phyloP scores from a whole-genome alignment of 1,139 yeast species.

The Yamadazyma conglobata region DNA sequence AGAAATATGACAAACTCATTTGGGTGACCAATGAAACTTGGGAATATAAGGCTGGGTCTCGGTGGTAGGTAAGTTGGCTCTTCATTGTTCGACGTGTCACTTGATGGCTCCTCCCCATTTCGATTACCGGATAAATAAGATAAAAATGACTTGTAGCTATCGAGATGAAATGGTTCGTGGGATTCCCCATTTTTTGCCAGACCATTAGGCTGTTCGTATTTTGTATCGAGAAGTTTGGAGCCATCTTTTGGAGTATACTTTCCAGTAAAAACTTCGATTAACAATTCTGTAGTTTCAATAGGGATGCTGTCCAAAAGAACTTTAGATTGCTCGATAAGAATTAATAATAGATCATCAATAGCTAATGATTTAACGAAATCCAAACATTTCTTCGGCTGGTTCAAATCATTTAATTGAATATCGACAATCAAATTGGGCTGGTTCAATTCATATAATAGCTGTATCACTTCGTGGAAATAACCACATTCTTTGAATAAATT shows the following conservation, averaged over 20 bases:
- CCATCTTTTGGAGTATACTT: slow-evolving; percentile 50
- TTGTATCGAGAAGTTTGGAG: slow-evolving; percentile 8
- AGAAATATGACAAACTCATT: slow-evolving; percentile 88
- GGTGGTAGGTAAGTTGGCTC: slow-evolving; percentile 88
- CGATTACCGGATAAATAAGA: slow-evolving; percentile 49
- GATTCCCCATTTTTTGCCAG: slow-evolving; percentile 7
- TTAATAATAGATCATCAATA: slow-evolving; percentile 75
- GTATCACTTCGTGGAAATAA: slow-evolving; percentile 65
- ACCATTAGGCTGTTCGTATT: slow-evolving; percentile 9
- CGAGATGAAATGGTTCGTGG: slow-evolving; percentile 33
- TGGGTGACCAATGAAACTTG: slow-evolving; percentile 80
- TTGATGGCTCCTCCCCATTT: slow-evolving; percentile 15
- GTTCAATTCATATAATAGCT: slow-evolving; percentile 65
- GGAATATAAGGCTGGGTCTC: slow-evolving; percentile 79
- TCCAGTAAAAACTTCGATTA: slow-evolving; percentile 89
- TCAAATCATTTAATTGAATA: slow-evolving; percentile 65
- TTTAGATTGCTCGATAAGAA: slow-evolving; percentile 66
- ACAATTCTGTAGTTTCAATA: slow-evolving; percentile 73
- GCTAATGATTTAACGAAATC: slow-evolving; percentile 65
- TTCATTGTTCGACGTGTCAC: slow-evolving; percentile 6
- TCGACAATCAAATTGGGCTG: slow-evolving; percentile 77
- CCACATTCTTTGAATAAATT: slow-evolving; percentile 76
- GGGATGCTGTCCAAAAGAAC: slow-evolving; percentile 66
- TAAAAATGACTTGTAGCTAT: slow-evolving; percentile 71
- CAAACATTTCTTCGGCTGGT: slow-evolving; percentile 61